phyloP scores from a whole-genome alignment of 2,329 filamentous ascomycete genomes.

The Cladosporium sp. region DNA sequence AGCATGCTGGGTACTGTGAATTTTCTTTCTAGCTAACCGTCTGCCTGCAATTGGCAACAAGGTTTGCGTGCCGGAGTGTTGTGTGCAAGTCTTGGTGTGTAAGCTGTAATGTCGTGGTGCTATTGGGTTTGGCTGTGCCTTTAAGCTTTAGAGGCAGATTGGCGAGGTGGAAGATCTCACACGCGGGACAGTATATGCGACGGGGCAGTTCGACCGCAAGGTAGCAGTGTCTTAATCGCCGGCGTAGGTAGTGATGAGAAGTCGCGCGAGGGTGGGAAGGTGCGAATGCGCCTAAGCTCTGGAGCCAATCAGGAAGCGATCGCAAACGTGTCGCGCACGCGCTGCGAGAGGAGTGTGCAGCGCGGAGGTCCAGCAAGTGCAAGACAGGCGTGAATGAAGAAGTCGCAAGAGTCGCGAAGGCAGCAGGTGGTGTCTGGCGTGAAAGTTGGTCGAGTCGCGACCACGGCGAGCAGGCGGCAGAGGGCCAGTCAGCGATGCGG shows the following conservation, averaged over 20 bases:
- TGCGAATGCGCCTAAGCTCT: slow-evolving; percentile 11
- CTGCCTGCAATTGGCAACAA: background rate
- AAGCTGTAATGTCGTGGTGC: background rate
- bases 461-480: slow-evolving; percentile 16
- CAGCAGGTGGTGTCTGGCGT: slow-evolving; percentile 7
- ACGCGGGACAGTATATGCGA: background rate
- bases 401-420: slow-evolving; percentile 3
- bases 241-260: background rate
- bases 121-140: background rate
- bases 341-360: slow-evolving; percentile 9
- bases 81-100: background rate
- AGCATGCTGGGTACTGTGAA: slow-evolving; percentile 1
- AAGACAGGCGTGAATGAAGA: background rate
- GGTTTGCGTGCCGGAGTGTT: background rate
- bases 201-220: background rate
- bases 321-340: slow-evolving; percentile 19
- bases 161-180: background rate
- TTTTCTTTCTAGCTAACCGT: background rate
- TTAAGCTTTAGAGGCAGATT: background rate
- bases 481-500: slow-evolving; percentile 15
- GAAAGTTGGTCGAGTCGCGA: slow-evolving; percentile 12
- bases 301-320: slow-evolving; percentile 19
- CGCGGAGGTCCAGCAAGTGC: background rate
- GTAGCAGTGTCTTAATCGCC: background rate
- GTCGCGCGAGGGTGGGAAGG: slow-evolving; percentile 6